Evolutionary conservation across 805 yeast species (phyloP).

Genomic region (Debaryomyces prosopidis): DNA sequence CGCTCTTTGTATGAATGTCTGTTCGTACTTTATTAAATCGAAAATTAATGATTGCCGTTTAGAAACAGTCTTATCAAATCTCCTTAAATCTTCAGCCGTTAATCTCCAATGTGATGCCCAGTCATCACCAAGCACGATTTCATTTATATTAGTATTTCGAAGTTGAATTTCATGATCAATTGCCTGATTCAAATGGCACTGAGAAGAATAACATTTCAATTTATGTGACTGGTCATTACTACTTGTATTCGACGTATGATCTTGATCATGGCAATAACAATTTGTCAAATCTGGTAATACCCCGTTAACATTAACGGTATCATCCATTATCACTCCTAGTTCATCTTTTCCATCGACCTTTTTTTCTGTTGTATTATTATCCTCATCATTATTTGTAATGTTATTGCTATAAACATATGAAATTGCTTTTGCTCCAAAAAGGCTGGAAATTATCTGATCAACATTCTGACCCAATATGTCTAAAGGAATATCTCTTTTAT

Average conservation of each 20-base stretch:
- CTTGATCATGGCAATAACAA: slow-evolving; percentile 43
- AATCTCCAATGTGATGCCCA: slow-evolving; percentile 72
- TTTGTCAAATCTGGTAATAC: slow-evolving; percentile 44
- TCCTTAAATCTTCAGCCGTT: slow-evolving; percentile 52
- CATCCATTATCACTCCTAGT: slow-evolving; percentile 17
- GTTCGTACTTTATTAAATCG: slow-evolving; percentile 72
- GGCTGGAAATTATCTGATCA: slow-evolving; percentile 45
- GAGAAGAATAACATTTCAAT: slow-evolving; percentile 35
- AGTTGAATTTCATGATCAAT: slow-evolving; percentile 27
- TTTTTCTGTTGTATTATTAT: neutral
- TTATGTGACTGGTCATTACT: slow-evolving; percentile 14
- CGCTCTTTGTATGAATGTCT: slow-evolving; percentile 66
- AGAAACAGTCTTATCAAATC: slow-evolving; percentile 52
- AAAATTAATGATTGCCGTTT: slow-evolving; percentile 73
- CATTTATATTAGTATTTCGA: slow-evolving; percentile 24
- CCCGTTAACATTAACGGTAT: slow-evolving; percentile 30
- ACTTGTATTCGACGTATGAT: slow-evolving; percentile 9
- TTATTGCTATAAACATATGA: slow-evolving; percentile 20
- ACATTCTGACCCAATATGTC: slow-evolving; percentile 53
- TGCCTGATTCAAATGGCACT: slow-evolving; percentile 33
- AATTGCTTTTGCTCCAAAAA: slow-evolving; percentile 44
- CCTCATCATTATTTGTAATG: neutral
- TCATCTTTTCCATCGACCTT: neutral
- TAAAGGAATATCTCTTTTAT: slow-evolving; percentile 48
- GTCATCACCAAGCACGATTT: slow-evolving; percentile 42